These are phyloP conservation scores for Arabidopsis suecica DNA, from an alignment of 345 rosid genomes.

Conservation along the genomic window DNA sequence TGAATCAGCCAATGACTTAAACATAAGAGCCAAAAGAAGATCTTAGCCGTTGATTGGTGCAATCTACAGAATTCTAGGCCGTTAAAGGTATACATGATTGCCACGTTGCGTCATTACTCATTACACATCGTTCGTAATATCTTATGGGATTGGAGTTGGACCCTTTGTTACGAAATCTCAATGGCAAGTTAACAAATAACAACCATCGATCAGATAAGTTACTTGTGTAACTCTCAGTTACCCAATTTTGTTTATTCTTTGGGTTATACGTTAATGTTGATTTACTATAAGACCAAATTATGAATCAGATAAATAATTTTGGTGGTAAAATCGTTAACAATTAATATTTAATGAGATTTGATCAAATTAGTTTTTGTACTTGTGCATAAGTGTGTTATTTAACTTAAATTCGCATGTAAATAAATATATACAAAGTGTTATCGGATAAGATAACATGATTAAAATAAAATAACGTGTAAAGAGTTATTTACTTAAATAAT, in stretches of 20 bases:
- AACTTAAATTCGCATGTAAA: too few species aligned
- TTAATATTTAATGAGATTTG: not conserved
- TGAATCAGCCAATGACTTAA: constrained; percentile 32
- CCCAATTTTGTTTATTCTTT: too few species aligned
- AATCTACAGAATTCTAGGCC: constrained; percentile 6
- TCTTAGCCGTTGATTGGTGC: constrained; percentile 45
- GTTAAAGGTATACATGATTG: constrained; percentile 22
- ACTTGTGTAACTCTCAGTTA: not conserved
- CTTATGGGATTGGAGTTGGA: constrained; percentile 32
- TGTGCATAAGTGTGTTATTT: not conserved
- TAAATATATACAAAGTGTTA: too few species aligned
- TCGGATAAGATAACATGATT: too few species aligned
- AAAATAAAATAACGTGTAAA: too few species aligned
- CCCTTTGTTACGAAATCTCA: constrained; percentile 30
- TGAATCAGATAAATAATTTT: not conserved
- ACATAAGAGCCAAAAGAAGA: constrained; percentile 20
- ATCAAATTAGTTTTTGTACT: not conserved
- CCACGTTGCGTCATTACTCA: constrained; percentile 31
- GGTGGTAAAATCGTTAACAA: not conserved
- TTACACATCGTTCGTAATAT: constrained; percentile 4
- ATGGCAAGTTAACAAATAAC: not conserved
- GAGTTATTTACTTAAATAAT: too few species aligned
- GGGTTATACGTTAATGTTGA: not conserved
- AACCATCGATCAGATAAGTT: not conserved
- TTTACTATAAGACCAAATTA: not conserved